phyloP scores from a whole-genome alignment of 345 rosid genomes.

The Acer negundo region DNA sequence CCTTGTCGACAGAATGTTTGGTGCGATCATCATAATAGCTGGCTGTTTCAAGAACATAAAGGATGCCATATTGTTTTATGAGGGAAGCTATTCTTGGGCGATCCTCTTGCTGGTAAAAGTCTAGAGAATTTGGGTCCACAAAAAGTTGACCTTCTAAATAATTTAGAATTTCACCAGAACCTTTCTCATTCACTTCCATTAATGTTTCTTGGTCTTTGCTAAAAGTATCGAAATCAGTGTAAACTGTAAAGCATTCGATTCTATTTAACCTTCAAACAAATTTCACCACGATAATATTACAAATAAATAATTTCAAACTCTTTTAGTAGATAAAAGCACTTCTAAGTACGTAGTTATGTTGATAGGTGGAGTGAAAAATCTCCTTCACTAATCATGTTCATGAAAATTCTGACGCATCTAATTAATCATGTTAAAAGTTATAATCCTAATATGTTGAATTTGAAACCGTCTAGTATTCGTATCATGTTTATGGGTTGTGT shows the following conservation, averaged over 20 bases:
- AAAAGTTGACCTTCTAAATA: constrained; percentile 59
- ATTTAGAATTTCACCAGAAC: constrained; percentile 23
- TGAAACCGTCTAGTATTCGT: no score
- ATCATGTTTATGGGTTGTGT: no score
- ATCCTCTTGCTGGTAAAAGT: constrained; percentile 39
- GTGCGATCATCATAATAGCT: constrained; percentile 38
- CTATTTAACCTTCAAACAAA: constrained; percentile 47
- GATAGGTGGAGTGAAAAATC: no score
- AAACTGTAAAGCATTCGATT: constrained; percentile 43
- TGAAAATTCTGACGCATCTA: no score
- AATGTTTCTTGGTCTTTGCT: constrained; percentile 50
- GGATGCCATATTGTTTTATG: constrained; percentile 33
- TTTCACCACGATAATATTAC: background rate
- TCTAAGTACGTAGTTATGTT: no score
- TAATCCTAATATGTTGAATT: no score
- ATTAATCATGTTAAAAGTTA: no score
- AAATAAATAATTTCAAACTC: no score
- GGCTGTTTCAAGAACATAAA: constrained; percentile 52
- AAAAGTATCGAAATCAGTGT: constrained; percentile 46
- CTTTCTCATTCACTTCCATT: constrained; percentile 40
- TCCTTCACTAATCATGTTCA: no score
- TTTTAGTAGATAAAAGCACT: no score
- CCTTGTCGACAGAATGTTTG: constrained; percentile 30
- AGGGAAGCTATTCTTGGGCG: constrained; percentile 38
- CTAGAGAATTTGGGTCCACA: constrained; percentile 36